Evolutionary conservation across 208 protist genomes (phyloP), one percentile per base, ranked within the genome.

Genomic region (Trypanosoma mega): DNA sequence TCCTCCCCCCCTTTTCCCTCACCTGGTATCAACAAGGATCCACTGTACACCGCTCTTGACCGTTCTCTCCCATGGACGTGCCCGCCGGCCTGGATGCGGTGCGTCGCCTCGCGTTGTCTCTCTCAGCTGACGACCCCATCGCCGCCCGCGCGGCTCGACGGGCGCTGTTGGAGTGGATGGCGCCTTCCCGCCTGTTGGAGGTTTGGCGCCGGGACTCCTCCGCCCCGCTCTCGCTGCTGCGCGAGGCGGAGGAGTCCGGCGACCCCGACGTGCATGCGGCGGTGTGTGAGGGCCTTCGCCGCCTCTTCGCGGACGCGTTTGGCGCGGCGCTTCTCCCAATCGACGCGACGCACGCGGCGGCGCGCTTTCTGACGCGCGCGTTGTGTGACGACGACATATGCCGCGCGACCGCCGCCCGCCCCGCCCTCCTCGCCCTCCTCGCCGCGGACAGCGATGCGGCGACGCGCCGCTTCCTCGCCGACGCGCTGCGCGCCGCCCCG

Each of bases 181-280:
- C 27, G 12, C 68, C 68, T 0, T 31, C 54, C 21, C 31, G 36
- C 8, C 24, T 74, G 16, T 1, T 69, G 9, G 16, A 54, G 1
- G 53, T 68, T 26, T 74, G 58, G 59, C 61, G 45, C 14, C 23
- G n/a, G n/a, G n/a, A n/a, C n/a, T n/a, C n/a, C n/a, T n/a, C n/a
- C n/a, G n/a, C n/a, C n/a, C n/a, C n/a, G n/a, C n/a, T n/a, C n/a
- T n/a, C n/a, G n/a, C 65, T 93, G 24, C 59, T 90, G 36, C 31
- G 7, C 3, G 82, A 87, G 49, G 78, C 76, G 21, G 72, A 78
- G 39, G 26, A 21, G 2, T 66, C 78, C 14, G 69, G 48, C n/a
- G 76, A 72, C 49, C 39, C n/a, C 12, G 80, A 90, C 11, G 68
- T 93, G 4, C 81, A 83, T 60, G 54, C 33, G 21, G 44, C 78